A percentile compares a stretch with the other conserved stretches of the same genome.
phyloP scores from a whole-genome alignment of 2,329 filamentous ascomycete genomes.

The Cryphonectria radicalis region DNA sequence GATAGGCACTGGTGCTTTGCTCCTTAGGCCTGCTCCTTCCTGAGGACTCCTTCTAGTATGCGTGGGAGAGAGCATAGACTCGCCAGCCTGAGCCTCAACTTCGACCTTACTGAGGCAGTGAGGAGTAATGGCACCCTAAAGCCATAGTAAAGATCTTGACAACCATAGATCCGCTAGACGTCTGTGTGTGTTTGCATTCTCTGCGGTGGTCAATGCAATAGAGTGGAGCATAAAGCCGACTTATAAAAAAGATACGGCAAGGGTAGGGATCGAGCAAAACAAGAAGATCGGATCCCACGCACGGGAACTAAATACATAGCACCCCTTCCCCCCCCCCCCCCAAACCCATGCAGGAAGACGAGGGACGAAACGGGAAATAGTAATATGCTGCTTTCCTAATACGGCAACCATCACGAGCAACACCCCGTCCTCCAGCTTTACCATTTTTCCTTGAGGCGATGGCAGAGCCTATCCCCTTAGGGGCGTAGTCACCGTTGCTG shows the following conservation, averaged over 20 bases:
- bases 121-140: background rate
- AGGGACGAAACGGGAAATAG: background rate
- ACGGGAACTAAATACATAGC: background rate
- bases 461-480: background rate
- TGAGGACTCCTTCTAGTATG: no score
- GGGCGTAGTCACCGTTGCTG: background rate
- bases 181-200: no score
- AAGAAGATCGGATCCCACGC: no score
- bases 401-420: slow-evolving; percentile 26
- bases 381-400: slow-evolving; percentile 23
- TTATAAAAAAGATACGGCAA: no score
- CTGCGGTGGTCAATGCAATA: no score
- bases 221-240: no score
- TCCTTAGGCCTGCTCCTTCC: background rate
- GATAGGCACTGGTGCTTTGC: background rate
- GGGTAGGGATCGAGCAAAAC: no score
- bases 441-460: slow-evolving; percentile 11
- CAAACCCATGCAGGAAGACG: background rate
- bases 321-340: no score
- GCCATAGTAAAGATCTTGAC: background rate
- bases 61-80: no score
- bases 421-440: slow-evolving; percentile 15
- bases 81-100: background rate
- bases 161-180: background rate
- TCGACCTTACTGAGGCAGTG: background rate